A percentile compares a stretch with the other conserved stretches of the same genome.
Evolutionary conservation across 208 protist species (phyloP).

Genomic region (Novymonas esmeraldas): DNA sequence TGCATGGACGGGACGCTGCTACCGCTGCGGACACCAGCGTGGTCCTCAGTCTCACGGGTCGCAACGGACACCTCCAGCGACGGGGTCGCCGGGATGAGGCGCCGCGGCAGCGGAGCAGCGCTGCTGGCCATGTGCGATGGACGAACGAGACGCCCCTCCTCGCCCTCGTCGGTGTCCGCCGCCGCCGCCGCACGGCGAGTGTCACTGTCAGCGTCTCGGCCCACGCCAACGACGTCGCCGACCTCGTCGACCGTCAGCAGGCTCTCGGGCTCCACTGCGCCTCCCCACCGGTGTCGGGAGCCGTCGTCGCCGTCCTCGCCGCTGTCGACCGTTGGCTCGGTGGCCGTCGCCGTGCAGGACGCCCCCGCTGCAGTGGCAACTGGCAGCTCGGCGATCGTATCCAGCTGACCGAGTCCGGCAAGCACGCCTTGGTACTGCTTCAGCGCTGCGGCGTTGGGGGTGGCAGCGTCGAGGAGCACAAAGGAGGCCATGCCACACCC

Average conservation of each 20-base stretch:
- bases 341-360: slow-evolving; percentile 1
- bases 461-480: slow-evolving; percentile 31
- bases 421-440: slow-evolving; percentile 32
- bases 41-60: background rate
- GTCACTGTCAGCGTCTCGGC: background rate
- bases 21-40: background rate
- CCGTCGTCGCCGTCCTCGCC: too few relatives aligned
- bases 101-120: background rate
- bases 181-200: background rate
- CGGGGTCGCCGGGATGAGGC: background rate
- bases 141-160: slow-evolving; percentile 19
- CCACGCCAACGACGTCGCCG: background rate
- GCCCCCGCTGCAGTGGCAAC: background rate
- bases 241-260: background rate
- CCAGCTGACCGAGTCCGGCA: slow-evolving; percentile 29
- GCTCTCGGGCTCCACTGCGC: background rate
- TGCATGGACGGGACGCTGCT: background rate
- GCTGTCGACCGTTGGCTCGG: background rate
- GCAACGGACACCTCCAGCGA: background rate
- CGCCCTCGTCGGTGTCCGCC: background rate
- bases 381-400: slow-evolving; percentile 9
- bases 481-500: slow-evolving; percentile 35
- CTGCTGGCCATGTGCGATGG: slow-evolving; percentile 12
- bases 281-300: background rate
- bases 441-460: slow-evolving; percentile 25